Evolutionary conservation across 768 basidiomycete genomes (phyloP).

Genomic region (Gloeostereum incarnatum): DNA sequence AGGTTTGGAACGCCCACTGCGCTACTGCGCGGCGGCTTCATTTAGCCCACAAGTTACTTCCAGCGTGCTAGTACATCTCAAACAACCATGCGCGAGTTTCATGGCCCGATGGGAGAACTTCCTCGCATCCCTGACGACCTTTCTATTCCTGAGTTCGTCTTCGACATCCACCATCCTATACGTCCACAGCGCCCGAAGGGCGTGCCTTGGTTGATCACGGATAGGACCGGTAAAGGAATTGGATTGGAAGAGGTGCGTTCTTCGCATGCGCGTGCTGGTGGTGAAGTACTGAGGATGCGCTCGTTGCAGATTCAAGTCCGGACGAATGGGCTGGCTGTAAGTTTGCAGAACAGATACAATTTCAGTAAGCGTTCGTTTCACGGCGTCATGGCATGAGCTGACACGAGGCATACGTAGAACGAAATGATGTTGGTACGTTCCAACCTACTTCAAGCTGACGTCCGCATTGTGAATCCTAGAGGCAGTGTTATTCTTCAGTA

Average conservation of each 20-base stretch:
- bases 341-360: conserved; percentile 34
- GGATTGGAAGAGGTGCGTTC: conserved; percentile 43
- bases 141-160: conserved; percentile 58
- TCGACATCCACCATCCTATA: conserved; percentile 31
- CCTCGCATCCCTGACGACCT: conserved; percentile 52
- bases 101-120: conserved; percentile 7
- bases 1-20: no score
- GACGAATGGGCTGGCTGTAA: conserved; percentile 45
- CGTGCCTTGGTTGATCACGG: conserved; percentile 52
- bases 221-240: conserved; percentile 34
- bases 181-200: conserved; percentile 35
- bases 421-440: conserved; percentile 40
- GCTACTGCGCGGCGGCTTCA: no score
- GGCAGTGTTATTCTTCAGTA: conserved; percentile 53
- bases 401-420: no score
- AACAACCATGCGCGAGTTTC: conserved; percentile 30
- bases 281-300: no score
- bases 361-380: conserved; percentile 37
- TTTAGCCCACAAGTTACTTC: no score
- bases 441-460: background rate
- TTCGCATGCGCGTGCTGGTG: no score
- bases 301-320: no score
- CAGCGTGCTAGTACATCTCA: no score
- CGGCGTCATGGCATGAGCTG: no score
- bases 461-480: background rate